A percentile compares a stretch with the other conserved stretches of the same genome.
These are phyloP conservation scores for Trichoderma sp. DNA, from an alignment of 2,329 filamentous ascomycete species.

Conservation along the genomic window DNA sequence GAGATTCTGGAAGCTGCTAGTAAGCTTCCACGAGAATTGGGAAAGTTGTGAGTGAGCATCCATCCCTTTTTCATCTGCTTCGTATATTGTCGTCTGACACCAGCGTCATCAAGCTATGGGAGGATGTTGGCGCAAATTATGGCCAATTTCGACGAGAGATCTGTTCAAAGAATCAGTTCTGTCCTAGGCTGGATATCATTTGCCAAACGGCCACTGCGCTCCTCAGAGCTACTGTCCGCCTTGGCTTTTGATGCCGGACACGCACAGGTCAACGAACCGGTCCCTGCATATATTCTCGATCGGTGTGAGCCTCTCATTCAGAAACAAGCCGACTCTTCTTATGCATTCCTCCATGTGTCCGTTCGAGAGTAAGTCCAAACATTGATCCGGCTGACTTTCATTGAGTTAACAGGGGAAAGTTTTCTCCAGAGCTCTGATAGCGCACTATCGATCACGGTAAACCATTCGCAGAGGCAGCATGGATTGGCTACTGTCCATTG, in stretches of 20 bases:
- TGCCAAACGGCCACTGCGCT: slow-evolving; percentile 40
- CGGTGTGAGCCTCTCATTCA: slow-evolving; percentile 35
- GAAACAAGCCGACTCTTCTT: slow-evolving; percentile 33
- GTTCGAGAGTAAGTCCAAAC: slow-evolving; percentile 34
- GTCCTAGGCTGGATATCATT: slow-evolving; percentile 45
- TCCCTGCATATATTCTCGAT: slow-evolving; percentile 35
- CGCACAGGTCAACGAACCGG: slow-evolving; percentile 22
- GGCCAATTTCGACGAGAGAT: slow-evolving; percentile 34
- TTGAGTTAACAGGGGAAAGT: not conserved
- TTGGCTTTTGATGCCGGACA: slow-evolving; percentile 35
- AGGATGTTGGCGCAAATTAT: slow-evolving; percentile 37
- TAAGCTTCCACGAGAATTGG: slow-evolving; percentile 34
- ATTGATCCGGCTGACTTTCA: not conserved
- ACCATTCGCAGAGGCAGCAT: not conserved
- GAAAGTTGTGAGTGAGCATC: slow-evolving; percentile 12
- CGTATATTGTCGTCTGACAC: not conserved
- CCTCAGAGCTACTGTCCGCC: slow-evolving; percentile 41
- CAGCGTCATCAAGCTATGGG: slow-evolving; percentile 35
- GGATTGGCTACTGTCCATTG: slow-evolving; percentile 14
- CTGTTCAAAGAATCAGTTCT: slow-evolving; percentile 35
- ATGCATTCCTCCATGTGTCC: slow-evolving; percentile 37
- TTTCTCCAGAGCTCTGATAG: slow-evolving; percentile 23
- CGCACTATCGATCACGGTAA: not conserved
- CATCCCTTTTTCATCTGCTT: not conserved
- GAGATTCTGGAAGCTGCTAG: slow-evolving; percentile 33